Base-by-base conservation (phyloP, 2,329 filamentous ascomycete genomes). In the Cordyceps sp. region DNA sequence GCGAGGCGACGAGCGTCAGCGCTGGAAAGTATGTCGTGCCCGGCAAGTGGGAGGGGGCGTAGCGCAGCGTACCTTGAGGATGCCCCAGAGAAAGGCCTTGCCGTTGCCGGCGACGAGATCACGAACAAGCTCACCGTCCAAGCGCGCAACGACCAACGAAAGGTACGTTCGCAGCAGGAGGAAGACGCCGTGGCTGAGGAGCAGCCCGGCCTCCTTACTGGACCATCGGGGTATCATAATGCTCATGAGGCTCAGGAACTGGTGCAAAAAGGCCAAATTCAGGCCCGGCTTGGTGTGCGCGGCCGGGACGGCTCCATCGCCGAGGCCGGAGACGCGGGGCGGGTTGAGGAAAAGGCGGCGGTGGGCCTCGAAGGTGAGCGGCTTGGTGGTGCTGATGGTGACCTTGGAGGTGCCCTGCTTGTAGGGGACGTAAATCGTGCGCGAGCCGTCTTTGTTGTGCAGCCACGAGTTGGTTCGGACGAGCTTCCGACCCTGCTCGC, bases 161-260 rank as follows among this genome's bases (percentile, higher is more conserved):
- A 98, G 68, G 48, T 98, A 98, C 28, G 90, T 98, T 37, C 90
- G 68, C 32, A 96, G 63, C 63, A 98, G 74, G 39, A 98, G 58
- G 53, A 96, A 98, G 20, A 84, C 64, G 14, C 82, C 79, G 48
- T 98, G 90, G 46, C 85, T 90, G 39, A 93, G 56, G 20, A 98
- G 62, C 39, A 98, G 59, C 1, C 86, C 88, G 0, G 88, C 86
- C 59, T 96, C 90, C 53, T 98, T 98, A 53, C 85, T 93, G 13
- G 78, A 78, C 80, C 88, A 93, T 39, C 88, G 66, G 6, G 90
- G 90, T 39, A 98, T 81, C 84, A 96, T 93, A 49, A 98, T 96
- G 57, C 85, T 94, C 59, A 96, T 73, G 33, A 98, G 60, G 48
- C 88, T 94, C 32, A 96, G 66, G 45, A 98, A 96, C 55, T 98